Base-by-base conservation (phyloP, 495 filamentous ascomycete species). In the Gamarada debralockiae region DNA sequence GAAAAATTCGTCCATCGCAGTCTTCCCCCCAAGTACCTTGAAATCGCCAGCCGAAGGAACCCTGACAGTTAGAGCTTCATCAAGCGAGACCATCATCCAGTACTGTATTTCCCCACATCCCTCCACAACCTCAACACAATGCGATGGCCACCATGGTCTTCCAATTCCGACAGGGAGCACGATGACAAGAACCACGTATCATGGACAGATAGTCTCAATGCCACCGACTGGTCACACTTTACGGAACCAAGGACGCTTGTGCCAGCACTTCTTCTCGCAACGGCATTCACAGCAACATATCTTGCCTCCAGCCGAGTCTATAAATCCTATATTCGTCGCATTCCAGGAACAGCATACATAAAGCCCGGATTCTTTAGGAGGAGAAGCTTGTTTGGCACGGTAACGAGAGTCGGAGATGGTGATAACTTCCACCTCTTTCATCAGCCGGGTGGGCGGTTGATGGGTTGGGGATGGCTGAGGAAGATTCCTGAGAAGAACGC, bases 341-440 rank as follows among this genome's bases (percentile, higher is more conserved):
- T 97, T 49, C 89, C 87, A 47, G 82, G 77, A 47, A 81, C 86
- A 18, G 68, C 73, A 5, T 73, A 87, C 57, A 91, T 98, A 61
- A 77, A 78, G 49, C 81, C 87, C 2, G 71, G 65, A 8, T 79
- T 78, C 62, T 87, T 89, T 61, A 83, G 88, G 17, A 79, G 70
- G 46, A 77, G 90, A 53, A 88, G 79, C 47, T 58, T 97, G 44
- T 84, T 92, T 58, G 93, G 93, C 7, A 77, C 73, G 49, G 93
- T 97, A 3, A 96, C 93, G 23, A 91, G 87, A 56, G 93, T 98
- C 21, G 95, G 95, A 43, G 93, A 98, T 73, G 95, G 89, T 0
- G 93, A 98, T 64, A 90, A 90, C 56, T 97, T 98, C 65, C 82
- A 90, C 46, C 66, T 98, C 8, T 98, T 86, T 65, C 93, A 98